These are phyloP conservation scores for Talaromyces proteolyticus DNA, from an alignment of 495 filamentous ascomycete species.

Conservation along the genomic window DNA sequence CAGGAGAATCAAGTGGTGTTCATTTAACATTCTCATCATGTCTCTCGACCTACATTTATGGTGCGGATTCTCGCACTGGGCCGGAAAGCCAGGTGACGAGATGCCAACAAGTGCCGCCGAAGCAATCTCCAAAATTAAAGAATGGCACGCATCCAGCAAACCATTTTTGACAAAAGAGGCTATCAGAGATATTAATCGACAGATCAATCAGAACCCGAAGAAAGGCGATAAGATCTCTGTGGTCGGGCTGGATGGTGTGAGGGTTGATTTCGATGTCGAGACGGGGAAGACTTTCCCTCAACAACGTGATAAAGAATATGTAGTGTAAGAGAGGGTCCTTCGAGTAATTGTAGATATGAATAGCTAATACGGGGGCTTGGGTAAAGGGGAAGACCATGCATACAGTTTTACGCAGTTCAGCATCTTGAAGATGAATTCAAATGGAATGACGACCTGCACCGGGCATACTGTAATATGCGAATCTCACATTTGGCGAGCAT, in stretches of 20 bases:
- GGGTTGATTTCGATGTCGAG: not conserved
- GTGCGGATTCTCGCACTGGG: not conserved
- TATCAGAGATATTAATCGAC: conserved; percentile 8
- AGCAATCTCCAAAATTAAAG: conserved; percentile 10
- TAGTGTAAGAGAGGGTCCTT: too few relatives aligned
- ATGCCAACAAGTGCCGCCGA: not conserved
- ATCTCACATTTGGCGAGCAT: too few relatives aligned
- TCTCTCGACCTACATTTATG: too few relatives aligned
- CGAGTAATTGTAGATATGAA: too few relatives aligned
- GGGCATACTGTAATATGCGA: too few relatives aligned
- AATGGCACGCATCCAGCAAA: conserved; percentile 8
- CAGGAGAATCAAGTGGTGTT: too few relatives aligned
- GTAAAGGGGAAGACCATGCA: too few relatives aligned
- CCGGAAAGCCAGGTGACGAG: not conserved
- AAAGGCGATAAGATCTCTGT: conserved; percentile 6
- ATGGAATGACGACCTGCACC: too few relatives aligned
- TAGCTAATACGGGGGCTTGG: too few relatives aligned
- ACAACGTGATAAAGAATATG: not conserved
- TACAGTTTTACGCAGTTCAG: too few relatives aligned
- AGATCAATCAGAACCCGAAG: conserved; percentile 6
- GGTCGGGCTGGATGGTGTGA: not conserved
- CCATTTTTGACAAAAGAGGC: conserved; percentile 15
- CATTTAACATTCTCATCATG: too few relatives aligned
- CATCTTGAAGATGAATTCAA: too few relatives aligned
- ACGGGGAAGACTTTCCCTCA: not conserved